Conservation (phyloP, 2,329 filamentous ascomycete species). For the Paramyrothecium sp. region DNA sequence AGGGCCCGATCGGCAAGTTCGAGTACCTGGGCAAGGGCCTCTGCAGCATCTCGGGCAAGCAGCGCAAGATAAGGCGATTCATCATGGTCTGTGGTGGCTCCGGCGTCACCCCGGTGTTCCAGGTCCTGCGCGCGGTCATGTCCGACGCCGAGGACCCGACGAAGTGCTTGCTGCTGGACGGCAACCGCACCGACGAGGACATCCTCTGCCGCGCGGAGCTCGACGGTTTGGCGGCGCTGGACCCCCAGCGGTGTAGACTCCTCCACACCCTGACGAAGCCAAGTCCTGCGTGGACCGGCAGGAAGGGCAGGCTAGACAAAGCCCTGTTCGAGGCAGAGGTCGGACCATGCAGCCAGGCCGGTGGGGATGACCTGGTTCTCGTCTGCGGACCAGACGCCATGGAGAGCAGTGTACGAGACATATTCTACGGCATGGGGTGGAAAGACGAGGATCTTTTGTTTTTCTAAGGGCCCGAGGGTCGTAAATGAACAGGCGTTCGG, state of each 20-base stretch:
- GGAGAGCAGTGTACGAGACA: constrained; percentile 63
- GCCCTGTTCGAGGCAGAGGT: constrained; percentile 61
- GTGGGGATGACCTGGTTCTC: constrained; percentile 60
- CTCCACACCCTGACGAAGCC: constrained; percentile 69
- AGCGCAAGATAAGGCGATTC: constrained; percentile 62
- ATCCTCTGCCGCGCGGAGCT: constrained; percentile 78
- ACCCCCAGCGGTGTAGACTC: constrained; percentile 58
- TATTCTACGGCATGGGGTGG: constrained; percentile 63
- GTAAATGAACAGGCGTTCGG: neutral
- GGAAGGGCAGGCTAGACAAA: constrained; percentile 64
- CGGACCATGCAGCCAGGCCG: constrained; percentile 34
- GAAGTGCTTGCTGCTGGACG: constrained; percentile 70
- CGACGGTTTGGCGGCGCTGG: constrained; percentile 56
- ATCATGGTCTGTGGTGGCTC: constrained; percentile 86
- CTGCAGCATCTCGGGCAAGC: constrained; percentile 58
- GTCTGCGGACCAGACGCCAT: constrained; percentile 77
- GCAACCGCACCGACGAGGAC: constrained; percentile 75
- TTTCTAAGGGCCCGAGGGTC: constrained; percentile 13
- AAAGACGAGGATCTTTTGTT: constrained; percentile 23
- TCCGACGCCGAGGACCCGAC: constrained; percentile 60
- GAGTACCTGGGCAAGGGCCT: constrained; percentile 69
- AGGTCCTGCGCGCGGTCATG: constrained; percentile 70
- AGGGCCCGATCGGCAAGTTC: constrained; percentile 85
- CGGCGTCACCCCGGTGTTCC: constrained; percentile 91
- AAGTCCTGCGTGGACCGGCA: constrained; percentile 63